Base-by-base conservation (phyloP, 305 asterid species). In the Solanum aculeatissimum region DNA sequence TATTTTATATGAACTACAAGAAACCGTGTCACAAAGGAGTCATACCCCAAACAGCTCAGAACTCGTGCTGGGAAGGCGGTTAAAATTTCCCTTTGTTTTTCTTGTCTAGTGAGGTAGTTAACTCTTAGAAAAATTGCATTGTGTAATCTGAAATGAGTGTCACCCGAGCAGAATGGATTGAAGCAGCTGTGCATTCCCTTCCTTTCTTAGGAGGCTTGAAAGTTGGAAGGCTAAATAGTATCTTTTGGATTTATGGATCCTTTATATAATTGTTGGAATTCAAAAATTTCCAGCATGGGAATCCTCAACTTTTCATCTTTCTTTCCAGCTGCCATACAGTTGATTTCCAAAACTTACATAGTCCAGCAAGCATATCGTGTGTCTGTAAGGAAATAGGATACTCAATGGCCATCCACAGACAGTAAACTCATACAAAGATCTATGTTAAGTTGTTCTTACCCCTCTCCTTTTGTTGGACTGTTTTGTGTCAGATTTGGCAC, bases 401-500 rank as follows among this genome's bases (percentile, higher is more conserved):
- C 23, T 16, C 25, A 75, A 25, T 15, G 49, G 25, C 62, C 8
- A 6, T 27, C 65, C 2, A 4, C 14, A 15, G 16, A 23, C 40
- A 8, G 2, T 25, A 8, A 27, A 75, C 9, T 75, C 40, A 47
- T 47, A 47, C 16, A 42, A 75, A 42, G 43, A 75, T 47, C 53
- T 32, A 15, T 8, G 6, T 14, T 70, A 16, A 21, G 43, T 40
- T 40, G 71, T 79, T 78, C 42, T 63, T 51, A 32, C 57, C 58
- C 12, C 57, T 21, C 58, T 5, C 57, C 35, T 47, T 65, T 69
- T 47, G 29, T 40, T 80, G 40, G 4, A 54, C 66, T 40, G 19
- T 85, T 19, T 16, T 78, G 19, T 51, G 81, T 69, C 85, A 88
- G 90, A 83, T 88, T 88, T 84, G 89, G 90, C 81, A 88, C 83